Base-by-base conservation (phyloP, 2,329 filamentous ascomycete genomes). In the Capronia epimyces region DNA sequence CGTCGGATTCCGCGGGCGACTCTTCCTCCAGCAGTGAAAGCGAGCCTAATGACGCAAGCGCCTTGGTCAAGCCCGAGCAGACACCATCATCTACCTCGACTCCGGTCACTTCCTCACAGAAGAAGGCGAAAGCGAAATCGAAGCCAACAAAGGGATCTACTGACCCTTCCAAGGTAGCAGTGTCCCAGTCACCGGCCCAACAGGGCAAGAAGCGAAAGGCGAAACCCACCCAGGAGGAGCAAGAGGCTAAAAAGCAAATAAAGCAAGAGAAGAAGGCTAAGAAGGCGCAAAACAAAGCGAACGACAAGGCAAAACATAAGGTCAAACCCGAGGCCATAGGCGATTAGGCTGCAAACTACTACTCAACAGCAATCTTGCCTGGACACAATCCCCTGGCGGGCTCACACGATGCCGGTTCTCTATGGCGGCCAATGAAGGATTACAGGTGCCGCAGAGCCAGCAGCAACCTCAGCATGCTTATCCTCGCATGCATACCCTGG, bases 161-260 rank as follows among this genome's bases (percentile, higher is more conserved):
- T 36, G 13, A 36, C 4, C 5, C 6, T 36, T 31, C 13, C 32
- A 36, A 36, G 32, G 32, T 15, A 6, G 32, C 5, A 18, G 6
- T 13, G n/a, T 6, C 20, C 7, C 36, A 16, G 13, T 18, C 16
- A 39, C 4, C 16, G n/a, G 7, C 29, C 3, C 6, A 8, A 25
- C 21, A 25, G 9, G 43, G 43, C n/a, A 54, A 54, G 31, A 54
- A 54, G 46, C 34, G 47, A 25, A 50, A 54, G 9, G 9, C 25
- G 21, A 48, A 46, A 18, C 47, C 43, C 16, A 41, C 22, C 4
- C n/a, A 20, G 22, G 39, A 49, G 27, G 37, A 42, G 20, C 45
- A 22, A 36, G 29, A 34, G 24, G 16, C 13, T 3, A 24, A 34
- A 21, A 31, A 24, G 10, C 22, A 31, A 36, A 51, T 43, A 34